Evolutionary conservation across 805 yeast species (phyloP).

Genomic region (Saturnispora diversa): DNA sequence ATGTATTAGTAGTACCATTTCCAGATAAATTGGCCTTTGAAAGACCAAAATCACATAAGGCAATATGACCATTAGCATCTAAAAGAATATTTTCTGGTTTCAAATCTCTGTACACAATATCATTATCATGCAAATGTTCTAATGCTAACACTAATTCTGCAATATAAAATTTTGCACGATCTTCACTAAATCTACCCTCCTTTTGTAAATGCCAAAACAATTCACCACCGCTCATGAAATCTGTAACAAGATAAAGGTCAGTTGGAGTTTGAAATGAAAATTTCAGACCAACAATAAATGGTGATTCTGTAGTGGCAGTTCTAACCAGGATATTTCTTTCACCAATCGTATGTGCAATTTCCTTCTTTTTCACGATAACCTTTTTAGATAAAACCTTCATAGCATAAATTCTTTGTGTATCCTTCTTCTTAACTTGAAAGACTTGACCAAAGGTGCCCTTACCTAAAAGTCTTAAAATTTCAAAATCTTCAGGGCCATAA

Average conservation of each 20-base stretch:
- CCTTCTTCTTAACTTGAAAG: constrained; percentile 87
- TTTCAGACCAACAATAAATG: constrained; percentile 93
- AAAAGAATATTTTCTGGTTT: constrained; percentile 93
- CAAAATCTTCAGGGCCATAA: constrained; percentile 92
- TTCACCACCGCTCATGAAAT: constrained; percentile 98
- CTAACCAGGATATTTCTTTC: constrained; percentile 92
- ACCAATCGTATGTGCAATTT: constrained; percentile 96
- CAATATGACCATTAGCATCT: constrained; percentile 96
- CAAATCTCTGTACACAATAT: constrained; percentile 91
- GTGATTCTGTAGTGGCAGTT: constrained; percentile 66
- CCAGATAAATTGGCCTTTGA: constrained; percentile 85
- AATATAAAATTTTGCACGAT: constrained; percentile 91
- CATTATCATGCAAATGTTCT: constrained; percentile 92
- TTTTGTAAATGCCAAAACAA: constrained; percentile 70
- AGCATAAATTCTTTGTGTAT: constrained; percentile 86
- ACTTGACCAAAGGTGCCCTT: constrained; percentile 98
- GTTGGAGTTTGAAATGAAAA: constrained; percentile 94
- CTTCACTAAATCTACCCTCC: constrained; percentile 90
- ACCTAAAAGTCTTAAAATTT: constrained; percentile 81
- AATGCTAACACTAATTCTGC: constrained; percentile 91
- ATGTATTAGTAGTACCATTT: constrained; percentile 89
- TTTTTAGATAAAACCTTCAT: constrained; percentile 95
- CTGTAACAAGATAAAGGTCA: constrained; percentile 89
- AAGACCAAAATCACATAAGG: constrained; percentile 93
- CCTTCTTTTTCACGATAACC: constrained; percentile 92